phyloP scores from a whole-genome alignment of 495 filamentous ascomycete species.

The Halenospora varia region DNA sequence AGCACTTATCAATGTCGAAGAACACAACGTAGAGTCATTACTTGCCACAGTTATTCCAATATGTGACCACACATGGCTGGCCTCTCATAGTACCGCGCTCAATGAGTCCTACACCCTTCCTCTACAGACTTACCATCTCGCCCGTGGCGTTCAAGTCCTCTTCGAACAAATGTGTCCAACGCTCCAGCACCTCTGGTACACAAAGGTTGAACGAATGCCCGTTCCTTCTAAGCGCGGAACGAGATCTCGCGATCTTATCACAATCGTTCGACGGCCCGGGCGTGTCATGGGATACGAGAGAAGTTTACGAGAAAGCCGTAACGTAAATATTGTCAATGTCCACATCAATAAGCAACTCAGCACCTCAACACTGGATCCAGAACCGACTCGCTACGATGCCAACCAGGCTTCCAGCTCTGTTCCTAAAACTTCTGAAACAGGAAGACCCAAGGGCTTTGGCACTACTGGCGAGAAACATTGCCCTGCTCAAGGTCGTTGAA shows the following conservation, averaged over 20 bases:
- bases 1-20: background rate
- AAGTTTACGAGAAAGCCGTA: slow-evolving; percentile 1
- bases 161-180: slow-evolving; percentile 8
- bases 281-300: background rate
- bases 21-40: slow-evolving; percentile 3
- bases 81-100: background rate
- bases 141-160: background rate
- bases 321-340: slow-evolving; percentile 2
- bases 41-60: slow-evolving; percentile 15
- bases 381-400: slow-evolving; percentile 7
- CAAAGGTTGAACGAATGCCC: background rate
- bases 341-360: background rate
- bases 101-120: background rate
- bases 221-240: background rate
- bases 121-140: slow-evolving; percentile 12
- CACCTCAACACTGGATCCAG: slow-evolving; percentile 1
- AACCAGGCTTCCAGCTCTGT: slow-evolving; percentile 6
- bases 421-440: slow-evolving; percentile 10
- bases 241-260: slow-evolving; percentile 3
- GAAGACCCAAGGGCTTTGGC: slow-evolving; percentile 7
- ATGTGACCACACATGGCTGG: slow-evolving; percentile 12
- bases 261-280: background rate
- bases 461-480: slow-evolving; percentile 7
- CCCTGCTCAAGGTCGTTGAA: slow-evolving; percentile 12
- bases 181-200: slow-evolving; percentile 11